Conservation (phyloP, 2,329 filamentous ascomycete species). For the Fusarium stilboides region DNA sequence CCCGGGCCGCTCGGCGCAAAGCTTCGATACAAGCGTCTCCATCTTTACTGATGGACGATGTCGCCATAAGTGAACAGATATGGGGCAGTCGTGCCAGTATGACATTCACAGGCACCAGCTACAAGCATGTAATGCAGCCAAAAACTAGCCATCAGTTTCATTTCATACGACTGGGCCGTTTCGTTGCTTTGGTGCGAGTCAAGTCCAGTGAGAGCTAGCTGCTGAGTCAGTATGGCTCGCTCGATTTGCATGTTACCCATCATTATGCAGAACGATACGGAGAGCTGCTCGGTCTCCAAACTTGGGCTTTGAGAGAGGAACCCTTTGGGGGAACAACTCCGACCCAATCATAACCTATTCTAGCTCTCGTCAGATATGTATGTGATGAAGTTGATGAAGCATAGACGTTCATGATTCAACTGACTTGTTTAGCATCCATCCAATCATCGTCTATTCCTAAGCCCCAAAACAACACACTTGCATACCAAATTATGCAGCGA, state of each 20-base stretch:
- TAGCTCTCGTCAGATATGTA: conserved; percentile 11
- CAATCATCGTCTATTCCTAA: background rate
- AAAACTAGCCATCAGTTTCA: conserved; percentile 6
- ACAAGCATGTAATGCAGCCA: conserved; percentile 21
- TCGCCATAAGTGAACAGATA: conserved; percentile 38
- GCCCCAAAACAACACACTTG: background rate
- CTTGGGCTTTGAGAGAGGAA: background rate
- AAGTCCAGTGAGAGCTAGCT: background rate
- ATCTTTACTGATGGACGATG: conserved; percentile 39
- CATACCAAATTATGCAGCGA: background rate
- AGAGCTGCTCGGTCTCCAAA: background rate
- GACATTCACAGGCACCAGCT: conserved; percentile 30
- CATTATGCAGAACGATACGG: background rate
- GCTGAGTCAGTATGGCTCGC: background rate
- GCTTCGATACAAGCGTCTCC: conserved; percentile 41
- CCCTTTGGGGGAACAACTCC: background rate
- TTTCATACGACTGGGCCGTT: conserved; percentile 15
- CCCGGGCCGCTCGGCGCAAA: conserved; percentile 38
- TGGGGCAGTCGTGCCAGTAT: conserved; percentile 26
- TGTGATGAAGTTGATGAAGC: conserved; percentile 11
- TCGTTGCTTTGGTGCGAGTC: background rate
- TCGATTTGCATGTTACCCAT: background rate
- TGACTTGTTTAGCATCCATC: background rate
- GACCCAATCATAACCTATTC: conserved; percentile 6
- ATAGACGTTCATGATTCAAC: background rate